Conservation (phyloP, 345 rosid species). For the Balakata baccata region DNA sequence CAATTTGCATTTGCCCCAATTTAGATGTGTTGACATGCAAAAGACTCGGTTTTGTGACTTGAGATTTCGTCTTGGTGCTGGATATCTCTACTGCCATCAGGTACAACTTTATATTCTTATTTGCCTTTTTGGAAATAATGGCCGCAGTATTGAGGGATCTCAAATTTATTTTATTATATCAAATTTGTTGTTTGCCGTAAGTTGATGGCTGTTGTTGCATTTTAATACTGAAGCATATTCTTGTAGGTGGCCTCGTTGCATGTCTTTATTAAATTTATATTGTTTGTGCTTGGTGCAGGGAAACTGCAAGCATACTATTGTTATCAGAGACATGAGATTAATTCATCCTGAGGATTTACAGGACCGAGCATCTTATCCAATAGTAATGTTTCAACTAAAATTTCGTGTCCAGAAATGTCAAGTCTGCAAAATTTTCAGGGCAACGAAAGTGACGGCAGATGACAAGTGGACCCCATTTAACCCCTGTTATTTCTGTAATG, state of each 20-base stretch:
- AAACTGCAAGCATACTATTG: constrained; percentile 77
- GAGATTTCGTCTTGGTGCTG: constrained; percentile 78
- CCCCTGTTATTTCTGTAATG: constrained; percentile 74
- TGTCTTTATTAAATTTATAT: neutral
- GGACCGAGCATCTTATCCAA: constrained; percentile 66
- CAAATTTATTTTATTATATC: neutral
- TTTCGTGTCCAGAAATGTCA: constrained; percentile 52
- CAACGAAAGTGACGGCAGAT: constrained; percentile 52
- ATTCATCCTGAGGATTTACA: constrained; percentile 72
- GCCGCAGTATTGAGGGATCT: neutral
- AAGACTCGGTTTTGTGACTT: constrained; percentile 59
- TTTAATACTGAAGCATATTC: neutral
- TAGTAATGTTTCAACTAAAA: constrained; percentile 47
- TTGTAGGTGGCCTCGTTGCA: neutral
- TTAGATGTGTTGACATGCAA: constrained; percentile 58
- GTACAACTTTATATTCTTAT: constrained; percentile 26
- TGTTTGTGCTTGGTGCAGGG: constrained; percentile 45
- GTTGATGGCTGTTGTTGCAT: neutral
- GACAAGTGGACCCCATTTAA: constrained; percentile 69
- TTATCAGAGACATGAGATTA: constrained; percentile 81
- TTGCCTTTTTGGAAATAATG: neutral
- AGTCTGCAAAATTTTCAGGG: constrained; percentile 61
- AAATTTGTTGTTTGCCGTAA: constrained; percentile 16
- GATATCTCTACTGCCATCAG: constrained; percentile 87
- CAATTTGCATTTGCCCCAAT: constrained; percentile 48